Percentiles rank a stretch among this genome's conserved stretches.
These are phyloP conservation scores for Gracilaria gracilis DNA, from an alignment of 23 red algal genomes.

Conservation along the genomic window DNA sequence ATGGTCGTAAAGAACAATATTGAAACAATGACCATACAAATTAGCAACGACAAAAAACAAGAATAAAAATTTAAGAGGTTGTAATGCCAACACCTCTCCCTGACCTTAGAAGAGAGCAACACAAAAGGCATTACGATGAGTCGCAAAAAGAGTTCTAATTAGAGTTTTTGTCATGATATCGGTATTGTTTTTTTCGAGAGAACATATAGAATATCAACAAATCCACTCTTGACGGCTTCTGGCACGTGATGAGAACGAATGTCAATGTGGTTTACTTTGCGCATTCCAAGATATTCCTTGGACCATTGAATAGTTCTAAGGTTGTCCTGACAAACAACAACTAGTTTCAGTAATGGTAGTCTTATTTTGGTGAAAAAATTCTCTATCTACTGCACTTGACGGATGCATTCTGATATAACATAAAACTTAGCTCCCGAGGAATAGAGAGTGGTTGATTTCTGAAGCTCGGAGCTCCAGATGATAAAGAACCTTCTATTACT, in stretches of 20 bases:
- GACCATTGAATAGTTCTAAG: neutral
- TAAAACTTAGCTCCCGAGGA: conserved; percentile 2
- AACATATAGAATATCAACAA: neutral
- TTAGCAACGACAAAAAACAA: neutral
- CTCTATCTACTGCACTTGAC: neutral
- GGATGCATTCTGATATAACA: conserved; percentile 5
- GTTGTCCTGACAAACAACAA: neutral
- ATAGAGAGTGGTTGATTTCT: conserved; percentile 18
- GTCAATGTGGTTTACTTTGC: conserved; percentile 8
- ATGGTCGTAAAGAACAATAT: neutral
- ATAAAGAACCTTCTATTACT: neutral
- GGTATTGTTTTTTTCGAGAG: neutral
- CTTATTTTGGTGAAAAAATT: neutral
- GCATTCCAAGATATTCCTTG: conserved; percentile 14
- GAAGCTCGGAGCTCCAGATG: conserved; percentile 32
- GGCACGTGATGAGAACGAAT: neutral
- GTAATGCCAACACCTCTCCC: neutral
- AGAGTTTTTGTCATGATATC: conserved; percentile 38
- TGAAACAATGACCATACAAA: neutral
- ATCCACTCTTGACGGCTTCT: neutral
- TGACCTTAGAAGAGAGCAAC: neutral
- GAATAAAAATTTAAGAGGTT: no score
- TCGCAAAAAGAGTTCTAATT: neutral
- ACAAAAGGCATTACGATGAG: conserved; percentile 3
- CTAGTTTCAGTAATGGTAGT: neutral